These are phyloP conservation scores for Amanita pseudoporphyria DNA, from an alignment of 768 basidiomycete species.

Conservation along the genomic window DNA sequence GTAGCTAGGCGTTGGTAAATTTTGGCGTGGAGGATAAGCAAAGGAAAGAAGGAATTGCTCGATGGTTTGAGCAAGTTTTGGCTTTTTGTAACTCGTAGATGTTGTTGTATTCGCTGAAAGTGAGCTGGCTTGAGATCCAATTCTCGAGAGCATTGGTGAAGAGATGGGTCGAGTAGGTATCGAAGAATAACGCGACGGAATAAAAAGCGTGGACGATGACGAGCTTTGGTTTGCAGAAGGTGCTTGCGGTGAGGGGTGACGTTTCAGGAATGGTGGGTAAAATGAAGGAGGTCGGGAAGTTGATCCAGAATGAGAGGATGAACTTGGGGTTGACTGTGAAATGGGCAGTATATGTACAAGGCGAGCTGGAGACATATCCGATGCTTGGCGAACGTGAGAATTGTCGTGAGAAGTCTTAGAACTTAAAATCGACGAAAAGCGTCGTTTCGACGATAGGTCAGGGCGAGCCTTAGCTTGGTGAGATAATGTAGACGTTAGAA, in stretches of 20 bases:
- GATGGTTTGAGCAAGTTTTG: conserved; percentile 27
- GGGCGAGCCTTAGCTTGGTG: neutral
- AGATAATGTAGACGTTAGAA: conserved; percentile 13
- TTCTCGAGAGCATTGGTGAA: neutral
- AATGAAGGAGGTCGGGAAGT: neutral
- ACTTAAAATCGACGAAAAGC: conserved; percentile 7
- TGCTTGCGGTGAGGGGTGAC: neutral
- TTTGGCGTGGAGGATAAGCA: conserved; percentile 18
- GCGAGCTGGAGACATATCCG: neutral
- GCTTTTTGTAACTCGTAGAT: conserved; percentile 12
- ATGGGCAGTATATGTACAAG: conserved; percentile 9
- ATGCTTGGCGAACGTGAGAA: neutral
- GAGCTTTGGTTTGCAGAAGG: neutral
- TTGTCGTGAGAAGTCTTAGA: neutral
- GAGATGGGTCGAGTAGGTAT: neutral
- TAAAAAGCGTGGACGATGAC: conserved; percentile 2
- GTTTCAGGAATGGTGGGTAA: neutral
- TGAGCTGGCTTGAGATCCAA: conserved; percentile 1
- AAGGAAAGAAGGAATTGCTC: conserved; percentile 29
- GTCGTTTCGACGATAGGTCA: neutral
- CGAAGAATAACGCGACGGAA: neutral
- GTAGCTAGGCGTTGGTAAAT: neutral
- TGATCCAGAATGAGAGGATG: neutral
- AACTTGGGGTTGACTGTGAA: neutral
- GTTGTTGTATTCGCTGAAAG: conserved; percentile 5